Conservation (phyloP, 2,329 filamentous ascomycete genomes). For the Colletotrichum brevisporum region DNA sequence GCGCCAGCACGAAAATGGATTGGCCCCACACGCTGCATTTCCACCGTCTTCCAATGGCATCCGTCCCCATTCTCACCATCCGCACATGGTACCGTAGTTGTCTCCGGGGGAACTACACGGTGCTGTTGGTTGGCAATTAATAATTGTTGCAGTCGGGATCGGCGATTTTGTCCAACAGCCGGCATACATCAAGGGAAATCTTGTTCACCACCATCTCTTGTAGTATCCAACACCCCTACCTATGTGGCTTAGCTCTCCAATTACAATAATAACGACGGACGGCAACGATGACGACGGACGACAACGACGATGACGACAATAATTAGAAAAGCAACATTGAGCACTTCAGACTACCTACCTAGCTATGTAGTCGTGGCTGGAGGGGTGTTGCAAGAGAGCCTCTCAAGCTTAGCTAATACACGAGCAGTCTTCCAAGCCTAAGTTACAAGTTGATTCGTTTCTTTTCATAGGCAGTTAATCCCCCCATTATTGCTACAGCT, state of each 20-base stretch:
- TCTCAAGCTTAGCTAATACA: background rate
- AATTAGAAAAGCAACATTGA: too few relatives aligned
- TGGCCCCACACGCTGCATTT: conserved; percentile 50
- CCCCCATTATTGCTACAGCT: conserved; percentile 3
- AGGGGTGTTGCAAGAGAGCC: background rate
- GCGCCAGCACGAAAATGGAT: conserved; percentile 48
- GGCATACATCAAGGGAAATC: background rate
- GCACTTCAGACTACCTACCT: too few relatives aligned
- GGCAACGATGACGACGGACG: too few relatives aligned
- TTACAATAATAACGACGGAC: too few relatives aligned
- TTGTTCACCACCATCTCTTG: too few relatives aligned
- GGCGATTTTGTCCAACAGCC: conserved; percentile 4
- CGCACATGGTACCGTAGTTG: conserved; percentile 29
- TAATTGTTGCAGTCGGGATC: background rate
- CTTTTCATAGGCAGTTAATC: conserved; percentile 6
- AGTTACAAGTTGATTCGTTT: background rate
- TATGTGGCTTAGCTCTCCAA: too few relatives aligned
- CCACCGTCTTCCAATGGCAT: conserved; percentile 56
- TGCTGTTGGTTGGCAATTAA: conserved; percentile 7
- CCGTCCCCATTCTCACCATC: conserved; percentile 42
- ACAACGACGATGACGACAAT: too few relatives aligned
- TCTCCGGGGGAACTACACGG: conserved; percentile 18
- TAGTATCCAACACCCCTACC: too few relatives aligned
- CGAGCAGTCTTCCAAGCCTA: background rate
- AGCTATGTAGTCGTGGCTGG: too few relatives aligned